Conservation (phyloP, 73 alveolate genomes). For the Paramecium octaurelia region DNA sequence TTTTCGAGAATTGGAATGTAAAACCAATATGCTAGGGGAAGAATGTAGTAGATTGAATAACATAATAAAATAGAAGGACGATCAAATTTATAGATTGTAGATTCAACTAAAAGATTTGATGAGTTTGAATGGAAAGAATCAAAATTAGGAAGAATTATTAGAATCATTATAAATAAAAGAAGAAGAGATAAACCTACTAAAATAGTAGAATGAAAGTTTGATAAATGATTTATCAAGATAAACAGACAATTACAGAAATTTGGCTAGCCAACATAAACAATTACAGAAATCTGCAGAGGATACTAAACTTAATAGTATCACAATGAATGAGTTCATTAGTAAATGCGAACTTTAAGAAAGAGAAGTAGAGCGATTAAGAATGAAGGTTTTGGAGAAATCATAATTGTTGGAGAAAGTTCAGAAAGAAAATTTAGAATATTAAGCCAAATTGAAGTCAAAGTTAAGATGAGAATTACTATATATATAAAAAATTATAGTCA, state of each 20-base stretch:
- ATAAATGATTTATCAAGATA: not conserved
- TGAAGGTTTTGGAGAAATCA: constrained; percentile 11
- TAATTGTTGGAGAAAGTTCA: not conserved
- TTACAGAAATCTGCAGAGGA: constrained; percentile 6
- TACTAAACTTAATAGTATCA: not conserved
- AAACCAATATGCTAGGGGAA: constrained; percentile 10
- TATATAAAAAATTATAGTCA: not conserved
- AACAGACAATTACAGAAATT: not conserved
- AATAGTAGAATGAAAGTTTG: not conserved
- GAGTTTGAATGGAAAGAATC: not conserved
- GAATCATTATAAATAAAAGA: not conserved
- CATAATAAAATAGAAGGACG: not conserved
- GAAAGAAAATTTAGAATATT: not conserved
- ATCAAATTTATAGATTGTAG: not conserved
- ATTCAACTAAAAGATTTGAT: not conserved
- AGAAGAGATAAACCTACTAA: not conserved
- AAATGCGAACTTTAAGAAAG: not conserved
- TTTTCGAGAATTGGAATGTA: constrained; percentile 15
- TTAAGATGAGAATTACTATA: not conserved
- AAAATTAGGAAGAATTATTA: not conserved
- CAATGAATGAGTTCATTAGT: not conserved
- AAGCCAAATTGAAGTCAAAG: constrained; percentile 15
- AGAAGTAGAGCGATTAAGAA: constrained; percentile 16
- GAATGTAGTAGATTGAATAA: constrained; percentile 17
- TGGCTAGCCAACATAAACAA: not conserved